Evolutionary conservation across 148 eudicot genomes (phyloP), one percentile per base, ranked within the genome.

Genomic region (Camellia sinensis): DNA sequence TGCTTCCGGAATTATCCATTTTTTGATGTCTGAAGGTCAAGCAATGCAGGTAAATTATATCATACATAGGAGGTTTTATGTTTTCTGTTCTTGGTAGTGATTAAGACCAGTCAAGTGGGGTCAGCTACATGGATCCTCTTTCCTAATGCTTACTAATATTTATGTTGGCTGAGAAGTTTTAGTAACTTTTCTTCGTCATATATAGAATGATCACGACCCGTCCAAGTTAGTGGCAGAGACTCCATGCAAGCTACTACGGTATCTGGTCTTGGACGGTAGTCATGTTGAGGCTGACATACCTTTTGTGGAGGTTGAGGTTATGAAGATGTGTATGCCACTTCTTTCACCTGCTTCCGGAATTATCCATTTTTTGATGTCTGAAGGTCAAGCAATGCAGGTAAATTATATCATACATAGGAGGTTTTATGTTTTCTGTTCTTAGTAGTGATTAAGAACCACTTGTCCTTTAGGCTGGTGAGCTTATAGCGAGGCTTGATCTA

Each of bases 311-410:
- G 99, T 97, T 37, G 99, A 97, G 86, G 99, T 97, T 80, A 97
- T 97, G 99, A 97, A 97, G 84, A 97, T 97, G 99, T 97, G 99
- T 80, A 97, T 97, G 99, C 99, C 99, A 77, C 92, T 97, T 83
- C 99, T 97, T 81, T 97, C 98, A 21, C 99, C 99, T 77, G 97
- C 98, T 78, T 88, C 99, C 29, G 99, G 98, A 41, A 81, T 84
- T 56, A 89, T 97, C 80, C 98, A 84, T 57, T 91, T 97, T 78
- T 86, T 81, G 79, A 75, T 97, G 94, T 90, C 99, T 60, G 99
- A 97, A 92, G 98, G 99, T 82, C 99, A 97, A 88, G 93, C 98
- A n/a, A 94, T 97, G 99, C 99, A 94, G 95, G 99, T 97, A 81
- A 86, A 44, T 57, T 48, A 48, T 48, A 48, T 3, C 52, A 4